phyloP scores from a whole-genome alignment of 169 alveolate species.

The Besnoitia besnoiti region DNA sequence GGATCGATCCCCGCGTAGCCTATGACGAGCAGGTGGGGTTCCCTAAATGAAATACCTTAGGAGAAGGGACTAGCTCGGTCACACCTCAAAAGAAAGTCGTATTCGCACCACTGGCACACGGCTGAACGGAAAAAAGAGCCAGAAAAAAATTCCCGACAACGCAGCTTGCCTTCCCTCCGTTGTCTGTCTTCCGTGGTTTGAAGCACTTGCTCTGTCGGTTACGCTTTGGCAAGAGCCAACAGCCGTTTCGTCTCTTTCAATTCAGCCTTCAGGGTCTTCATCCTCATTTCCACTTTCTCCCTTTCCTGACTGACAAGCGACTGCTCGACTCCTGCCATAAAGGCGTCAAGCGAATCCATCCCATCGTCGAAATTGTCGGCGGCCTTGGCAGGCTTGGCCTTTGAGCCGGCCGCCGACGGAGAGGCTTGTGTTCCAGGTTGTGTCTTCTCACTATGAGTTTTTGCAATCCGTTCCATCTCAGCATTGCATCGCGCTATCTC shows the following conservation, averaged over 20 bases:
- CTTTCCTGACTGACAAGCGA: neutral
- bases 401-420: neutral
- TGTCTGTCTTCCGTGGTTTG: too few species aligned
- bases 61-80: too few species aligned
- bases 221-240: neutral
- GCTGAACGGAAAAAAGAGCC: too few species aligned
- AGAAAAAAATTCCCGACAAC: too few species aligned
- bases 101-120: too few species aligned
- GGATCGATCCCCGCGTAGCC: too few species aligned
- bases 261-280: neutral
- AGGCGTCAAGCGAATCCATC: conserved; percentile 20
- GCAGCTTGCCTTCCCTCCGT: too few species aligned
- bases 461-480: neutral
- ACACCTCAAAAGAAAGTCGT: too few species aligned
- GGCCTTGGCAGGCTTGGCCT: neutral
- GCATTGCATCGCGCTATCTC: neutral
- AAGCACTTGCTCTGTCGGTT: too few species aligned
- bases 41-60: too few species aligned
- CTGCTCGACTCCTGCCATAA: neutral
- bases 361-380: neutral
- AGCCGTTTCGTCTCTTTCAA: conserved; percentile 15
- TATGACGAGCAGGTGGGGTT: too few species aligned
- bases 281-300: neutral
- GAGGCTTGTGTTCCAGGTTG: neutral
- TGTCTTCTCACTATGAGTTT: neutral